A percentile compares a stretch with the other conserved stretches of the same genome.
Conservation (phyloP, 2,329 filamentous ascomycete species). For the Alternaria triticina region DNA sequence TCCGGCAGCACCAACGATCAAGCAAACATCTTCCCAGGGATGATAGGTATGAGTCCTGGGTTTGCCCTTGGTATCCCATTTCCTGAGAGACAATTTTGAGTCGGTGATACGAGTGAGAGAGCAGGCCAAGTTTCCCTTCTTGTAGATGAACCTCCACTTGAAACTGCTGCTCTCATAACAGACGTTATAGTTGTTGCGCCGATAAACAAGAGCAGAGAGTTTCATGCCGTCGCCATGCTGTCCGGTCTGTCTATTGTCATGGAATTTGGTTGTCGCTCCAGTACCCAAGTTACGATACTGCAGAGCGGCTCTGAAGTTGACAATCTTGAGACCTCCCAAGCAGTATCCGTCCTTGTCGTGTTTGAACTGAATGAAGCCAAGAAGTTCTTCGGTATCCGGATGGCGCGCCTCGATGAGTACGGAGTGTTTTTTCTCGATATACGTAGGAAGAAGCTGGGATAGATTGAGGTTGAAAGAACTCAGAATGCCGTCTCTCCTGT, state of each 20-base stretch:
- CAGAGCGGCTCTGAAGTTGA: background rate
- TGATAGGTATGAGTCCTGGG: conserved; percentile 1
- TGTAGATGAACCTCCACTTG: conserved; percentile 8
- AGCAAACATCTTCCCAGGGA: conserved; percentile 21
- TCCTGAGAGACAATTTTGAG: background rate
- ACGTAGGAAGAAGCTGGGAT: conserved; percentile 4
- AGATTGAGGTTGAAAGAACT: conserved; percentile 7
- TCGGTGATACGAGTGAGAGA: conserved; percentile 4
- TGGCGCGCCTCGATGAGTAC: conserved; percentile 1
- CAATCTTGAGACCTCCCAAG: background rate
- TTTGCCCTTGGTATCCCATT: background rate
- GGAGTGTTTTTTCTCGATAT: background rate
- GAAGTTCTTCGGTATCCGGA: background rate
- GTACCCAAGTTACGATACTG: background rate
- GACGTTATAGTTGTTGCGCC: conserved; percentile 14
- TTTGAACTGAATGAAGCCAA: conserved; percentile 16
- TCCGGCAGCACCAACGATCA: conserved; percentile 11
- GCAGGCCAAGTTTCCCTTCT: conserved; percentile 7
- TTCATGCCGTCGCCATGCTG: conserved; percentile 33
- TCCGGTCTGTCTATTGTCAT: conserved; percentile 14
- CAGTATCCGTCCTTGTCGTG: background rate
- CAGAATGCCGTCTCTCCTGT: conserved; percentile 19
- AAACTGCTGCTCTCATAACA: conserved; percentile 13
- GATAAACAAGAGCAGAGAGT: conserved; percentile 16
- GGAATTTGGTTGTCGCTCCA: background rate